Base-by-base conservation (phyloP, 352 stramenopile genomes). In the Pythium grandisporangium region DNA sequence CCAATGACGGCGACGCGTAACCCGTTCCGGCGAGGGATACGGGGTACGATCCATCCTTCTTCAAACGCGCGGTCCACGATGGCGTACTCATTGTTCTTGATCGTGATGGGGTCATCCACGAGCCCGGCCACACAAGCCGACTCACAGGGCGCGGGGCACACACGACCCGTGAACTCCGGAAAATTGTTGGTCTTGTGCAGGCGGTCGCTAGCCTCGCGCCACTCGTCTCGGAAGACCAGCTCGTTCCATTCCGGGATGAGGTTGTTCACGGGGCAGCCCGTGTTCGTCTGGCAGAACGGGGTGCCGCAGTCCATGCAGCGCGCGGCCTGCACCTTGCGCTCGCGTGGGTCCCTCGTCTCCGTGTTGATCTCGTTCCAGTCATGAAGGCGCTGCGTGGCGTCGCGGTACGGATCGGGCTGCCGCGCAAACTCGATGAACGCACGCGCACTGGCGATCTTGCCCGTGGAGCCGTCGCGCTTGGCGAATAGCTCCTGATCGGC, bases 151-250 rank as follows among this genome's bases (percentile, higher is more conserved):
- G 95, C 95, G 11, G 95, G 95, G 56, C 95, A 99, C 13, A 99
- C 95, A 45, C 95, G 78, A 50, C 95, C 95, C 1, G 95, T 99
- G 57, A 99, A 99, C 70, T 99, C 95, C 11, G 95, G 95, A 63
- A 99, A 98, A 73, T 99, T 99, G 76, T 99, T 99, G 47, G 95
- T 99, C 70, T 96, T 96, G 70, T 98, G 92, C 48, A 99, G 69
- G 2, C 92, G 80, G 41, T 98, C 84, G 58, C 95, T 97, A 24
- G 95, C 95, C 51, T 98, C 93, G 44, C 88, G 80, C 94, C 93
- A 98, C 61, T 98, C 90, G 53, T 95, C 90, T 45, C 97, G 93
- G 71, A 91, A 98, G 25, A 99, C 95, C 11, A 98, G 72, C 54
- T 98, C 95, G 66, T 99, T 99, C 93, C 94, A 99, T 72, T 99